phyloP scores from a whole-genome alignment of 164 flowering plant species.

The Chimonanthus praecox region DNA sequence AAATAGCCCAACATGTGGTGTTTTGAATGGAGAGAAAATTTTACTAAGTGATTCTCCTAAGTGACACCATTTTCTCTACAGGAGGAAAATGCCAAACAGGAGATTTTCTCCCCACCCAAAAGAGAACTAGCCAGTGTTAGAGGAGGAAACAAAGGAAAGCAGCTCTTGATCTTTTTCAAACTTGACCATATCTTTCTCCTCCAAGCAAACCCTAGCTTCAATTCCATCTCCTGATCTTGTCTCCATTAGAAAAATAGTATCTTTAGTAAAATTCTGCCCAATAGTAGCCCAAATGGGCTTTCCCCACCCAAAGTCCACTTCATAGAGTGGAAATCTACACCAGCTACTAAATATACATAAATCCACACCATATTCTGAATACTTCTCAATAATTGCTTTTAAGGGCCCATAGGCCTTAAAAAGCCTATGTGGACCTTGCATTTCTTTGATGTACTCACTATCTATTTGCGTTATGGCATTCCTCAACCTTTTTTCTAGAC shows the following conservation, averaged over 20 bases:
- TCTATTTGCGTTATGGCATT: constrained; percentile 13
- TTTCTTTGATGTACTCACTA: constrained; percentile 8
- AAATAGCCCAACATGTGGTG: too few relatives aligned
- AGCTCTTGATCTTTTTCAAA: constrained; percentile 21
- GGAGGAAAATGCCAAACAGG: too few relatives aligned
- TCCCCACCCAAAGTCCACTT: constrained; percentile 45
- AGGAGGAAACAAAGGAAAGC: constrained; percentile 2
- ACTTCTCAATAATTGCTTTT: neutral
- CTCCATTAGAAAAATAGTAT: constrained; percentile 18
- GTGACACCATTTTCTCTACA: too few relatives aligned
- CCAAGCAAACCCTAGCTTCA: constrained; percentile 31
- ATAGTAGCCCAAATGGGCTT: constrained; percentile 31
- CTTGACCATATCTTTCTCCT: constrained; percentile 19
- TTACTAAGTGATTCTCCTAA: too few relatives aligned
- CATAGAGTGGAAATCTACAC: constrained; percentile 25
- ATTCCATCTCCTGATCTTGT: constrained; percentile 25
- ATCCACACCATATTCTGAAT: constrained; percentile 8
- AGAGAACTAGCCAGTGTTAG: too few relatives aligned
- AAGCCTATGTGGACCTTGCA: constrained; percentile 11
- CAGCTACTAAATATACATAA: constrained; percentile 23
- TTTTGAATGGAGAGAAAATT: too few relatives aligned
- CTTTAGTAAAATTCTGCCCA: constrained; percentile 6
- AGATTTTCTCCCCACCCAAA: too few relatives aligned
- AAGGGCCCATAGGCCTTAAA: neutral
- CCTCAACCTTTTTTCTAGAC: constrained; percentile 6